Conservation (phyloP, 2,329 filamentous ascomycete species). For the Rhexocercosporidium sp. region DNA sequence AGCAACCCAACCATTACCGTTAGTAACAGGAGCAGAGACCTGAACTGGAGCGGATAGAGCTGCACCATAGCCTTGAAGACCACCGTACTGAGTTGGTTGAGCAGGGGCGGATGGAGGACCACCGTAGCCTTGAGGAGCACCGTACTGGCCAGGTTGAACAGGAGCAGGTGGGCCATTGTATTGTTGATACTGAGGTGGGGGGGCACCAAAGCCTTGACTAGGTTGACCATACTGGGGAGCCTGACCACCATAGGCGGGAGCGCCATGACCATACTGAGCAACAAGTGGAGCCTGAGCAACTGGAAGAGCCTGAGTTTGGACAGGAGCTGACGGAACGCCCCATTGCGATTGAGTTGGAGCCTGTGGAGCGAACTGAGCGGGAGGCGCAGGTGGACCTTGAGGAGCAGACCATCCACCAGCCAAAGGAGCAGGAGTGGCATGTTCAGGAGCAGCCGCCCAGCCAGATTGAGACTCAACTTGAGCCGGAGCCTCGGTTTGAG, state of each 20-base stretch:
- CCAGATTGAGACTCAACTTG: background rate
- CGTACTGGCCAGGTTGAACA: background rate
- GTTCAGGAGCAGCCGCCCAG: constrained; percentile 1
- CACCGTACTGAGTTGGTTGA: background rate
- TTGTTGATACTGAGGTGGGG: background rate
- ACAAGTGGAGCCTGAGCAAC: constrained; percentile 1
- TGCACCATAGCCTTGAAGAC: background rate
- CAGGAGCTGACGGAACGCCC: constrained; percentile 11
- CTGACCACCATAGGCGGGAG: constrained; percentile 9
- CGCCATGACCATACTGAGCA: background rate
- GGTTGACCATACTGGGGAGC: constrained; percentile 3
- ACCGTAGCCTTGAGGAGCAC: background rate
- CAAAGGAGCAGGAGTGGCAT: constrained; percentile 6
- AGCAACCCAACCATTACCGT: background rate
- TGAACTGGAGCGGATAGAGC: background rate
- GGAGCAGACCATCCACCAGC: background rate
- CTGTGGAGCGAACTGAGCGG: background rate
- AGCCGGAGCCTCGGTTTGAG: background rate
- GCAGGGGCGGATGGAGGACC: background rate
- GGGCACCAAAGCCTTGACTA: background rate
- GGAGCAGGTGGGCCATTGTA: background rate
- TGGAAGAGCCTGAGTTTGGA: constrained; percentile 1
- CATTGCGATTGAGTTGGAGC: background rate
- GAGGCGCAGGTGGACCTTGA: background rate
- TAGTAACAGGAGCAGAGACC: background rate